A percentile compares a stretch with the other conserved stretches of the same genome.
Conservation (phyloP, 116 monocot genomes). For the Iris pallida region DNA sequence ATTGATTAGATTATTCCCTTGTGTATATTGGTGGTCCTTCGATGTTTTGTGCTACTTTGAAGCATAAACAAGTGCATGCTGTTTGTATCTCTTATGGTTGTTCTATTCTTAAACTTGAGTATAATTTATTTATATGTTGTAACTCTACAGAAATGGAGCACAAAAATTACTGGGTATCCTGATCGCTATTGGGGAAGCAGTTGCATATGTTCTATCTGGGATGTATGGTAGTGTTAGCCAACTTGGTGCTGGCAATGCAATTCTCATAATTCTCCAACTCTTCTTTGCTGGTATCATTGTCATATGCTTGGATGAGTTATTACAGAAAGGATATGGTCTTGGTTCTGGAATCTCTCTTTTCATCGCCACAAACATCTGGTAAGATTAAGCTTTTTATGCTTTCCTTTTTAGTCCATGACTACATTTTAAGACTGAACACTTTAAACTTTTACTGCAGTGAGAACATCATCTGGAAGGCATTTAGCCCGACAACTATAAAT, state of each 20-base stretch:
- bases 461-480: conserved; percentile 42
- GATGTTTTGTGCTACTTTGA: too few species aligned
- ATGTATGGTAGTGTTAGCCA: conserved; percentile 25
- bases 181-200: conserved; percentile 24
- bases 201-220: conserved; percentile 18
- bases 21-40: too few species aligned
- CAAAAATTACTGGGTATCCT: conserved; percentile 39
- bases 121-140: too few species aligned
- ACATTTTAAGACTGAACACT: background rate
- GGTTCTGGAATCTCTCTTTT: conserved; percentile 26
- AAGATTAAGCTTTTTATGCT: background rate
- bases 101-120: too few species aligned
- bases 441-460: conserved; percentile 24
- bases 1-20: too few species aligned
- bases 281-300: conserved; percentile 37
- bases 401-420: background rate
- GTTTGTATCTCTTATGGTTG: too few species aligned
- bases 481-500: conserved; percentile 27
- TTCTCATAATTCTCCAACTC: conserved; percentile 19
- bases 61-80: too few species aligned
- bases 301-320: conserved; percentile 36
- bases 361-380: conserved; percentile 41
- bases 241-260: conserved; percentile 20
- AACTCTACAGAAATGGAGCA: conserved; percentile 40
- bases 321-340: conserved; percentile 23